A percentile compares a stretch with the other conserved stretches of the same genome.
phyloP scores from a whole-genome alignment of 495 filamentous ascomycete genomes.

The Hypoxylon fuscum region DNA sequence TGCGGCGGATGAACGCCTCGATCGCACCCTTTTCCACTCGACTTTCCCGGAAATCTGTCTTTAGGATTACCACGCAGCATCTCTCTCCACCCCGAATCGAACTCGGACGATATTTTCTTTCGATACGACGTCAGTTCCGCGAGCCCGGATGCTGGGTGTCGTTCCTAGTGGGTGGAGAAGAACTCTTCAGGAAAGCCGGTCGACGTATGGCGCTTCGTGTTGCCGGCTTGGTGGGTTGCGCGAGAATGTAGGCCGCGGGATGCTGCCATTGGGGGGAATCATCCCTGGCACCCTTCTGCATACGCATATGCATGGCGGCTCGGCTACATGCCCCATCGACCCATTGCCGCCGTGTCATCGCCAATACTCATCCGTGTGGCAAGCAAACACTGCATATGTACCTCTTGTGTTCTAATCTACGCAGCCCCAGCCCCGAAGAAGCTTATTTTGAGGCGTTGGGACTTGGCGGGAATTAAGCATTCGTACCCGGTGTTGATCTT shows the following conservation, averaged over 20 bases:
- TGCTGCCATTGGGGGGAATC: slow-evolving; percentile 16
- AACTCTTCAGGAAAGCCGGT: slow-evolving; percentile 8
- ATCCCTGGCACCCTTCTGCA: slow-evolving; percentile 15
- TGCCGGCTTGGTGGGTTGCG: slow-evolving; percentile 37
- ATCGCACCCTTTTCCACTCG: slow-evolving; percentile 6
- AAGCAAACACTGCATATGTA: slow-evolving; percentile 11
- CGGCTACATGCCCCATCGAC: slow-evolving; percentile 30
- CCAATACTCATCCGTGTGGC: slow-evolving; percentile 36
- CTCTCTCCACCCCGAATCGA: slow-evolving; percentile 12
- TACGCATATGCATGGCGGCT: slow-evolving; percentile 35
- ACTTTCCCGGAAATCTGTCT: neutral
- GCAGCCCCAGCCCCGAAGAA: slow-evolving; percentile 9
- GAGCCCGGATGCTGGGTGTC: slow-evolving; percentile 21
- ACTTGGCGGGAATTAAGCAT: slow-evolving; percentile 7
- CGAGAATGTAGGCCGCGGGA: slow-evolving; percentile 19
- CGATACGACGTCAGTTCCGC: slow-evolving; percentile 9
- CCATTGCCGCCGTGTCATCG: slow-evolving; percentile 25
- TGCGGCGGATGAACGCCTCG: slow-evolving; percentile 25
- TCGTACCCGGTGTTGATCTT: slow-evolving; percentile 9
- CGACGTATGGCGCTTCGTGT: slow-evolving; percentile 43
- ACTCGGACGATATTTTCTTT: neutral
- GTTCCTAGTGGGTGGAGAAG: slow-evolving; percentile 19
- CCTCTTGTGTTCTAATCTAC: slow-evolving; percentile 17
- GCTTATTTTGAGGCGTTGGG: slow-evolving; percentile 26
- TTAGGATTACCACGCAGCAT: slow-evolving; percentile 1